Conservation (phyloP, 2,329 filamentous ascomycete genomes). For the Akanthomyces lecanii region DNA sequence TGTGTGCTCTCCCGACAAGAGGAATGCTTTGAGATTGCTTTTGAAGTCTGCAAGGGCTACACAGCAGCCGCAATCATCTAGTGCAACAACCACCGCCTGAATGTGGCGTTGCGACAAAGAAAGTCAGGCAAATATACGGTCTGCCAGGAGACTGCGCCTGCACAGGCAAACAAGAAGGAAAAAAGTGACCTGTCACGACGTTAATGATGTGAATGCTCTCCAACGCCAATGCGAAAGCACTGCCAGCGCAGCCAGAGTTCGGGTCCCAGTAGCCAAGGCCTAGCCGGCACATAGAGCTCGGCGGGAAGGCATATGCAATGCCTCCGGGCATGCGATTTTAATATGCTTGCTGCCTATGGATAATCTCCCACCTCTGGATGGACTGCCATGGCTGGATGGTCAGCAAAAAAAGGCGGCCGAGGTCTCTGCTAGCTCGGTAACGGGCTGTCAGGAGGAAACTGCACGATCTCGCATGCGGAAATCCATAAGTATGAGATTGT, state of each 20-base stretch:
- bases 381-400: background rate
- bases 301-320: too few species aligned
- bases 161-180: background rate
- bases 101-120: conserved; percentile 6
- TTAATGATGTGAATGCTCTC: background rate
- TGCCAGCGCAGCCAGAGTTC: background rate
- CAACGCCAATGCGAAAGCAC: background rate
- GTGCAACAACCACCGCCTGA: background rate
- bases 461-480: background rate
- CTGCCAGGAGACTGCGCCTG: background rate
- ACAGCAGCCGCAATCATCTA: background rate
- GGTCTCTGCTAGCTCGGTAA: background rate
- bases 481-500: background rate
- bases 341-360: too few species aligned
- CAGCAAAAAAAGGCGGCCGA: too few species aligned
- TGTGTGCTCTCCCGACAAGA: too few species aligned
- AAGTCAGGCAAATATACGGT: background rate
- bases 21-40: background rate
- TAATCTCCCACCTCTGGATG: background rate
- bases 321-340: too few species aligned
- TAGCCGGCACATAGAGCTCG: too few species aligned
- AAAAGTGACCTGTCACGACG: conserved; percentile 7
- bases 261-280: too few species aligned
- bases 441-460: background rate
- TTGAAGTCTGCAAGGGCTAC: conserved; percentile 3